Base-by-base conservation (phyloP, 768 basidiomycete species). In the Lactifluus volemus region DNA sequence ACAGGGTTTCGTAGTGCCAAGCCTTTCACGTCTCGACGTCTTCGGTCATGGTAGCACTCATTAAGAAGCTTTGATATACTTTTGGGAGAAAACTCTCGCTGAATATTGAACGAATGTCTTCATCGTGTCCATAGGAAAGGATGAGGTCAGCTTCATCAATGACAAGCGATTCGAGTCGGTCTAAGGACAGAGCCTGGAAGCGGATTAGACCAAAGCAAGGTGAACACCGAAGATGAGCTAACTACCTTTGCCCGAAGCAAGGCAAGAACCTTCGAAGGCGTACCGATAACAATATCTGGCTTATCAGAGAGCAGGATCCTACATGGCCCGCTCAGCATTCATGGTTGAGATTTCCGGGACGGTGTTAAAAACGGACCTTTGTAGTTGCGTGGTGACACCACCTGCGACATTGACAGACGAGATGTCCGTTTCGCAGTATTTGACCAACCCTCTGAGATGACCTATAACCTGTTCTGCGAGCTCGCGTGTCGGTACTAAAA, bases 131-230 rank as follows among this genome's bases (percentile, higher is more conserved):
- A 70, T 98, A 99, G 0, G 95, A 98, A 19, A 99, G 79, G 55
- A 99, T 89, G 41, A 98, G 82, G 70, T 98, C 97, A 25, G 97
- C 97, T 74, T 99, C 97, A 70, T 99, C 97, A 59, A 99, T 95
- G 32, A 96, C 89, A 17, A 99, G 82, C 5, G 89, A 88, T 49
- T 92, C 89, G 34, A 98, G 74, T 0, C 81, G 78, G 12, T 79
- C 68, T 0, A 94, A 74, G 3, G 78, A 79, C 8, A 98, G 76
- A 0, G 84, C 76, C 88, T 91, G 61, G 1, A 41, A 44, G 45
- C 63, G 12, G n/a, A n/a, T 61, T 17, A 53, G 50, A 53, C 38
- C 12, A 44, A 25, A 25, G 25, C 17, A 48, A 17, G 17, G n/a
- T 30, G 9, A 21, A n/a, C 4, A 12, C 49, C 25, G 19, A 38